Evolutionary conservation across 768 basidiomycete genomes (phyloP).

Genomic region (Gloeophyllum trabeum): DNA sequence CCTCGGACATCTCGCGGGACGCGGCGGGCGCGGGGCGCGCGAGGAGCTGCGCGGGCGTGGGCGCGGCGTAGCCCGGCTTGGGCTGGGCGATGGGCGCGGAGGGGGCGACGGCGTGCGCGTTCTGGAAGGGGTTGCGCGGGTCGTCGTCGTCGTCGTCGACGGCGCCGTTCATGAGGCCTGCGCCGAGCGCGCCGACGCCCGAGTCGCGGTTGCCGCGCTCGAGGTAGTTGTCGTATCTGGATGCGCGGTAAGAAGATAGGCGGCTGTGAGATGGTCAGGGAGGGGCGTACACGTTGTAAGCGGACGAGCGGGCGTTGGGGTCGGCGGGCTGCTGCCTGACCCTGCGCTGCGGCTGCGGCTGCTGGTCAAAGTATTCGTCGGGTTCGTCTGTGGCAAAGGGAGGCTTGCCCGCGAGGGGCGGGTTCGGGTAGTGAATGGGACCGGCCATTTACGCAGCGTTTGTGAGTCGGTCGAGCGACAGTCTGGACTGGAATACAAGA

Average conservation of each 20-base stretch:
- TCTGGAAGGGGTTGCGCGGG: conserved; percentile 11
- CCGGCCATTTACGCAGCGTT: conserved; percentile 10
- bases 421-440: conserved; percentile 15
- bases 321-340: conserved; percentile 33
- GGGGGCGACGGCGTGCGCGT: conserved; percentile 10
- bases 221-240: conserved; percentile 57
- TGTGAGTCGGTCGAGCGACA: conserved; percentile 1
- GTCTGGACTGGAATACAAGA: conserved; percentile 13
- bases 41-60: conserved; percentile 46
- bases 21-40: conserved; percentile 34
- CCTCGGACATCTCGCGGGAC: conserved; percentile 20
- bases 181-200: conserved; percentile 41
- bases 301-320: conserved; percentile 46
- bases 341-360: conserved; percentile 22
- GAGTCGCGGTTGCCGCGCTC: conserved; percentile 32
- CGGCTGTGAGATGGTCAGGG: conserved; percentile 2
- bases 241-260: background rate
- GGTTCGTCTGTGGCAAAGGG: conserved; percentile 63
- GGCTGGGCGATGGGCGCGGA: conserved; percentile 49
- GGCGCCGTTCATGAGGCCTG: conserved; percentile 32
- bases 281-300: conserved; percentile 54
- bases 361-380: conserved; percentile 44
- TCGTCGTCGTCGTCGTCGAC: conserved; percentile 35
- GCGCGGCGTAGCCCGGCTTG: conserved; percentile 63
- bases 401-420: conserved; percentile 48